Base-by-base conservation (phyloP, 129 eudicot genomes). In the Smallanthus sonchifolius region DNA sequence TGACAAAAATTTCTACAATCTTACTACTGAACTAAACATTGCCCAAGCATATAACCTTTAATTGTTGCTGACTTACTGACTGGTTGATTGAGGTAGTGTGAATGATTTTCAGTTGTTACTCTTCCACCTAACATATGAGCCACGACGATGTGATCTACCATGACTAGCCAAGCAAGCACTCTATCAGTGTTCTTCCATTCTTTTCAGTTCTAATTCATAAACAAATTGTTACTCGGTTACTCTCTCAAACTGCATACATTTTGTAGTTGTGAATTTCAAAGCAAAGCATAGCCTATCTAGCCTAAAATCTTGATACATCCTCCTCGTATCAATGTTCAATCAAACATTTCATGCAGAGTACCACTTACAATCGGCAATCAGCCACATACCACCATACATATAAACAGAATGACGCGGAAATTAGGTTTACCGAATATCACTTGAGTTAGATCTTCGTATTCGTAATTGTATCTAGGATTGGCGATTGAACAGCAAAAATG, bases 21-120 rank as follows among this genome's bases (percentile, higher is more conserved):
- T 48, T 65, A 65, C 64, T 49, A 75, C 56, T 65, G 28, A 48
- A 64, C 9, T 47, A n/a, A n/a, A n/a, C n/a, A n/a, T n/a, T n/a
- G n/a, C n/a, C n/a, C n/a, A n/a, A n/a, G n/a, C n/a, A n/a, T n/a
- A n/a, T n/a, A n/a, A n/a, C n/a, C n/a, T n/a, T n/a, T n/a, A n/a
- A n/a, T n/a, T n/a, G n/a, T n/a, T n/a, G n/a, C n/a, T n/a, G n/a
- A n/a, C n/a, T n/a, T n/a, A n/a, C n/a, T n/a, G n/a, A n/a, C n/a
- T n/a, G n/a, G n/a, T n/a, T n/a, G n/a, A n/a, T n/a, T n/a, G n/a
- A n/a, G n/a, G n/a, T n/a, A n/a, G n/a, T n/a, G n/a, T n/a, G n/a
- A n/a, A n/a, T n/a, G n/a, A n/a, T n/a, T n/a, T n/a, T n/a, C n/a
- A n/a, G n/a, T n/a, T n/a, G n/a, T n/a, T n/a, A n/a, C n/a, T n/a